Conservation (phyloP, 2,329 filamentous ascomycete genomes). For the Sporothrix brunneoviolacea region DNA sequence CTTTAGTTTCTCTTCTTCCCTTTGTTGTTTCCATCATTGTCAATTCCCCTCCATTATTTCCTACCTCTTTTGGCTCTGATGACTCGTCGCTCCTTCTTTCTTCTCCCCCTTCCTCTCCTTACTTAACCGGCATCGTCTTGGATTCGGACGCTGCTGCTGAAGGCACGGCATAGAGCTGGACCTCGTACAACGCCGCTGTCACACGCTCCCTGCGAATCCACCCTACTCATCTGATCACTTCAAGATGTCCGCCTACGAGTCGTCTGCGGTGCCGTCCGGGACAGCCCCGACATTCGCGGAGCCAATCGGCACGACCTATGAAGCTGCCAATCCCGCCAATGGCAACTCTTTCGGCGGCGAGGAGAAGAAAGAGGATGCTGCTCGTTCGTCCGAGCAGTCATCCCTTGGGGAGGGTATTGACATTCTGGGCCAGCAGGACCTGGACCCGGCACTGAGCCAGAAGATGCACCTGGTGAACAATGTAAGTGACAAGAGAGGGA, state of each 20-base stretch:
- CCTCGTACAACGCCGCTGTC: not conserved
- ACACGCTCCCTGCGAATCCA: not conserved
- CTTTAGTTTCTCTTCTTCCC: not conserved
- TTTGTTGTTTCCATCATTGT: not conserved
- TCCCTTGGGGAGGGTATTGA: conserved; percentile 32
- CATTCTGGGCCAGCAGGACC: conserved; percentile 48
- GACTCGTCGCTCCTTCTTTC: not conserved
- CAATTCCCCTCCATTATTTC: too few species aligned
- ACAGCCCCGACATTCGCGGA: not conserved
- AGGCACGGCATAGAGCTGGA: too few species aligned
- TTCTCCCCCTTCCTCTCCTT: not conserved
- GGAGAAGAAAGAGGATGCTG: not conserved
- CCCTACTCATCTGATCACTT: too few species aligned
- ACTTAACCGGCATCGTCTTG: not conserved
- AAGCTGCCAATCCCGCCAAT: not conserved
- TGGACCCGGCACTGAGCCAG: conserved; percentile 54
- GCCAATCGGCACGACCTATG: not conserved
- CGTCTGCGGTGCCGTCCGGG: too few species aligned
- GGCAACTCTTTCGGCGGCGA: too few species aligned
- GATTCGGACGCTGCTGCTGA: not conserved
- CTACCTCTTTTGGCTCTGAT: not conserved
- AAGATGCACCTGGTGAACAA: conserved; percentile 68
- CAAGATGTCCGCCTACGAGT: too few species aligned
- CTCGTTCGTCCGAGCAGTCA: not conserved
- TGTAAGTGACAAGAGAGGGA: conserved; percentile 35